A percentile compares a stretch with the other conserved stretches of the same genome.
Conservation (phyloP, 1,284 basidiomycete genomes). For the Volvariella surrecta region DNA sequence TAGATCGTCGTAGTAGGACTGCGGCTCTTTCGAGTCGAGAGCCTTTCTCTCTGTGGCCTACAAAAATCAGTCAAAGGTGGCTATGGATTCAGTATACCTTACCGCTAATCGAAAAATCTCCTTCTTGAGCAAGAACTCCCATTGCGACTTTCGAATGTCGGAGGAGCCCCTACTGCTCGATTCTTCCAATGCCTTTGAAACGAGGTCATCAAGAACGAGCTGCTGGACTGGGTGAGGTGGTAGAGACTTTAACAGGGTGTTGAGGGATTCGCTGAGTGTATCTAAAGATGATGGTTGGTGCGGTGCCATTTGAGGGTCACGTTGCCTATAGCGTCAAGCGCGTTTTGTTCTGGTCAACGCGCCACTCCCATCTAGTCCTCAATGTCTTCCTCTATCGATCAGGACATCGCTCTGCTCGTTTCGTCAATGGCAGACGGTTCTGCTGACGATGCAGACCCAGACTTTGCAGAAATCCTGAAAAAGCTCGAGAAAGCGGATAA, state of each 20-base stretch:
- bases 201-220: constrained; percentile 37
- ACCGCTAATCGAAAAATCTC: constrained; percentile 65
- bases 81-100: constrained; percentile 15
- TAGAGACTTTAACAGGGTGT: constrained; percentile 41
- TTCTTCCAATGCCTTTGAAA: constrained; percentile 36
- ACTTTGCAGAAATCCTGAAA: constrained; percentile 39
- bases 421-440: constrained; percentile 23
- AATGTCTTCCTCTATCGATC: constrained; percentile 14
- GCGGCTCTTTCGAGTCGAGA: constrained; percentile 30
- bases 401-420: constrained; percentile 27
- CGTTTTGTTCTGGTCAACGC: too few species aligned
- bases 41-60: constrained; percentile 58
- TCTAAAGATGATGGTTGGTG: too few species aligned
- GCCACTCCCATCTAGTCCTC: too few species aligned
- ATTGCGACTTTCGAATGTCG: constrained; percentile 57
- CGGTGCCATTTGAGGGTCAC: too few species aligned
- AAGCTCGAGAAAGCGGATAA: constrained; percentile 44
- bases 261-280: constrained; percentile 32
- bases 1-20: constrained; percentile 53
- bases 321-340: too few species aligned
- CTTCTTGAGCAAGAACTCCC: constrained; percentile 64
- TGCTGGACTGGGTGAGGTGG: constrained; percentile 40
- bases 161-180: constrained; percentile 33
- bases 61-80: background rate
- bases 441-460: constrained; percentile 25